Conservation (phyloP, 2,329 filamentous ascomycete species). For the Eutypa lata region DNA sequence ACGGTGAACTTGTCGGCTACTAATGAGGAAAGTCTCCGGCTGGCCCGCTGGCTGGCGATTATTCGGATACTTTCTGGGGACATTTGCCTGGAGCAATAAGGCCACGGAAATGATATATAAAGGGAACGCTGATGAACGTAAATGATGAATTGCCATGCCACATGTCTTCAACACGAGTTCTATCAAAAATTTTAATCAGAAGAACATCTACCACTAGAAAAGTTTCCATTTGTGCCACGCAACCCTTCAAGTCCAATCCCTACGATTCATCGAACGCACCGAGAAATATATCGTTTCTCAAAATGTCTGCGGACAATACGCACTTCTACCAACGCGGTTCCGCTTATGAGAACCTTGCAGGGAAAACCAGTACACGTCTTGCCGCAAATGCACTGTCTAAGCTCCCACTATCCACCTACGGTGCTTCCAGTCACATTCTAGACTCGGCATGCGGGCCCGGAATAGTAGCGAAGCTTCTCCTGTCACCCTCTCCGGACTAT, state of each 20-base stretch:
- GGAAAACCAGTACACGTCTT: slow-evolving; percentile 15
- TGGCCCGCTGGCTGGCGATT: background rate
- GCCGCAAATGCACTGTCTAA: slow-evolving; percentile 16
- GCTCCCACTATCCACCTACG: slow-evolving; percentile 19
- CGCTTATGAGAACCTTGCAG: slow-evolving; percentile 16
- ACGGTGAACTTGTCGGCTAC: too few species aligned
- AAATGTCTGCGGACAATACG: background rate
- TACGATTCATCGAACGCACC: background rate
- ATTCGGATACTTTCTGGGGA: slow-evolving; percentile 9
- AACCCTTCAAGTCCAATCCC: background rate
- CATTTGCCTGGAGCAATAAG: slow-evolving; percentile 2
- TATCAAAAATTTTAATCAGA: background rate
- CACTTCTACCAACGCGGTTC: slow-evolving; percentile 6
- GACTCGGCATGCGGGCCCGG: slow-evolving; percentile 23
- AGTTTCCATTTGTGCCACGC: background rate
- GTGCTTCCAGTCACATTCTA: slow-evolving; percentile 17
- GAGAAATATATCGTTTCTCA: background rate
- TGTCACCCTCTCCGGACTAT: slow-evolving; percentile 15
- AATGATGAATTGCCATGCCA: background rate
- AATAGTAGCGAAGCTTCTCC: slow-evolving; percentile 19
- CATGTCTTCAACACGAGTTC: background rate
- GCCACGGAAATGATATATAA: background rate
- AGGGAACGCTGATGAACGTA: background rate
- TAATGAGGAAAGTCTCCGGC: background rate
- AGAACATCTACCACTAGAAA: background rate